These are phyloP conservation scores for Naganishia onofrii DNA, from an alignment of 768 basidiomycete species.

Conservation along the genomic window DNA sequence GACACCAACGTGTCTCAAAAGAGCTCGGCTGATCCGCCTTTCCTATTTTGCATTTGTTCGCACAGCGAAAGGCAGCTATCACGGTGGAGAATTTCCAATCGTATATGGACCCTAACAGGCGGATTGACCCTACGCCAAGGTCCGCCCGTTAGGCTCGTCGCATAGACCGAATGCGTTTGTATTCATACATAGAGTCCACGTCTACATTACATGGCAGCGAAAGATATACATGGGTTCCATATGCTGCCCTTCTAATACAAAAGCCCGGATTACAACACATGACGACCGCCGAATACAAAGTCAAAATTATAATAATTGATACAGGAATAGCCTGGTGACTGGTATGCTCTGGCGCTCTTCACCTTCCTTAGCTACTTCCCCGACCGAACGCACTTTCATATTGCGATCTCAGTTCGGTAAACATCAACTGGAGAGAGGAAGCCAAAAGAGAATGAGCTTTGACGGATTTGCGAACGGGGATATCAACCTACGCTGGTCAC, in stretches of 20 bases:
- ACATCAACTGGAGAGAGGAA: constrained; percentile 11
- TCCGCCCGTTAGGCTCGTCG: not conserved
- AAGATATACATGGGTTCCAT: not conserved
- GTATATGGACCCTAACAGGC: constrained; percentile 78
- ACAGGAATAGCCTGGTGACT: not conserved
- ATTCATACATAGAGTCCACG: constrained; percentile 9
- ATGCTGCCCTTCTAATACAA: constrained; percentile 12
- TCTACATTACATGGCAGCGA: not conserved
- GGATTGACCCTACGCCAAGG: constrained; percentile 59
- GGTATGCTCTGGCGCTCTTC: not conserved
- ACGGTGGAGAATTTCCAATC: constrained; percentile 69
- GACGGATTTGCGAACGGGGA: not conserved
- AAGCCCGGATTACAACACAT: not conserved
- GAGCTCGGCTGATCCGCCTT: not conserved
- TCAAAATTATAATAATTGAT: not conserved
- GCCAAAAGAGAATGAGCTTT: not conserved
- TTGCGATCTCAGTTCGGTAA: constrained; percentile 19
- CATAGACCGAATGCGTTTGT: not conserved
- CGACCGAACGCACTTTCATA: constrained; percentile 16
- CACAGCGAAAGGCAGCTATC: constrained; percentile 71
- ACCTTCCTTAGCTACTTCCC: not conserved
- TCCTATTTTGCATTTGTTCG: not conserved
- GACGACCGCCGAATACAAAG: not conserved
- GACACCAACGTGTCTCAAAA: not conserved
- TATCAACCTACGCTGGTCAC: not conserved